Conservation (phyloP, 306 rosid species). For the Vicia sativa region DNA sequence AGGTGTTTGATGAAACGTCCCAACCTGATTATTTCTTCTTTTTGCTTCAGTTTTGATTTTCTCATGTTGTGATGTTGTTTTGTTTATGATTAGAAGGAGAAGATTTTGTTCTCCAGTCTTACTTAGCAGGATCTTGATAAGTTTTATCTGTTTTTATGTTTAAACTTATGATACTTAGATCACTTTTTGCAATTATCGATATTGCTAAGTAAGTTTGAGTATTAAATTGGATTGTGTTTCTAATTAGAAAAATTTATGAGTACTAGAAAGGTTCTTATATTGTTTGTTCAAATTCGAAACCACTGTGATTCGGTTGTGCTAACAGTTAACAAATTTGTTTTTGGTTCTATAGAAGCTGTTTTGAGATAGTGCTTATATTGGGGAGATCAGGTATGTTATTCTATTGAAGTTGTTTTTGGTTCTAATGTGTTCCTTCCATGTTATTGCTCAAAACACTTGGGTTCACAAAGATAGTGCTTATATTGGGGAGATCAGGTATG, state of each 20-base stretch:
- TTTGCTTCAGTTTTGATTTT: too few relatives aligned
- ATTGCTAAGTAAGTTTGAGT: too few relatives aligned
- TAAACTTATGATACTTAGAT: not conserved
- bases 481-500: slow-evolving; percentile 89
- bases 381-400: too few relatives aligned
- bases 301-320: slow-evolving; percentile 27
- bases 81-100: too few relatives aligned
- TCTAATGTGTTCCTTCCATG: slow-evolving; percentile 76
- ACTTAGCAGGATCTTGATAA: not conserved
- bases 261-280: not conserved
- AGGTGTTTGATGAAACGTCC: too few relatives aligned
- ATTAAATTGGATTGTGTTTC: not conserved
- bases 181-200: not conserved
- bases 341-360: slow-evolving; percentile 71
- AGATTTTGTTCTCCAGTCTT: slow-evolving; percentile 76
- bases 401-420: too few relatives aligned
- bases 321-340: slow-evolving; percentile 53
- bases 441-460: slow-evolving; percentile 82
- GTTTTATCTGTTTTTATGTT: not conserved
- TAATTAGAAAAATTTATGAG: not conserved
- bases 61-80: too few relatives aligned
- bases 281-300: not conserved
- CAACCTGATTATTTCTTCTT: too few relatives aligned
- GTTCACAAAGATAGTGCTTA: slow-evolving; percentile 88
- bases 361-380: too few relatives aligned